Base-by-base conservation (phyloP, 176 grass and related monocot genomes). In the sorghum (Sorghum bicolor) region DNA sequence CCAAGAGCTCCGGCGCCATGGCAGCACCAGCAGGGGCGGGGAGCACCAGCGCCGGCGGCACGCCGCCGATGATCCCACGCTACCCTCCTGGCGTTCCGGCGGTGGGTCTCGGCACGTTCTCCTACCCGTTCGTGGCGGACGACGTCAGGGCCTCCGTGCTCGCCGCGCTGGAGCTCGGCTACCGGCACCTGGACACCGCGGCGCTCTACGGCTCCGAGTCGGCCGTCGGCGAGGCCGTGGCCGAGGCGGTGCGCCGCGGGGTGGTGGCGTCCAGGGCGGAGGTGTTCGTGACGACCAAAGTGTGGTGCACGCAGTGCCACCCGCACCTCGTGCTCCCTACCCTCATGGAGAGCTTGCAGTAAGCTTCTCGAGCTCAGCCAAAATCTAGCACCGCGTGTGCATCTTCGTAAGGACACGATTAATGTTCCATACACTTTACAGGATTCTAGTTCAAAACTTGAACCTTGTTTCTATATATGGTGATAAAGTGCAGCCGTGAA, bases 261-360 rank as follows among this genome's bases (percentile, higher is more conserved):
- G 14, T 81, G 58, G 76, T 93, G 16, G 70, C 82, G 24, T 88
- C 87, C 79, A 83, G 80, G 25, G 78, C 24, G 16, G 90, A 88
- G 79, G 26, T 95, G 41, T 95, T 92, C 73, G 77, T 93, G n/a
- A 93, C 91, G 7, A 72, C 84, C 73, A 93, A 93, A 81, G 70
- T 87, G 61, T 93, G 91, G 91, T 95, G 93, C 86, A 95, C 88
- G 4, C 87, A 95, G 20, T 83, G 86, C 65, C 90, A 95, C 76
- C 85, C 90, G 17, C 75, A 92, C 15, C 85, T 86, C 39, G 87
- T 95, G 10, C 79, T 95, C 79, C 88, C 90, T n/a, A 82, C 93
- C 22, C 88, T 95, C 68, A 70, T 10, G 20, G 84, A 82, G 44
- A 92, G 82, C 58, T 75, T 95, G 76, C 78, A 57, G 93, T 92